phyloP scores from a whole-genome alignment of 192 early-diverging fungal genomes.

The Helicostylum pulchrum region DNA sequence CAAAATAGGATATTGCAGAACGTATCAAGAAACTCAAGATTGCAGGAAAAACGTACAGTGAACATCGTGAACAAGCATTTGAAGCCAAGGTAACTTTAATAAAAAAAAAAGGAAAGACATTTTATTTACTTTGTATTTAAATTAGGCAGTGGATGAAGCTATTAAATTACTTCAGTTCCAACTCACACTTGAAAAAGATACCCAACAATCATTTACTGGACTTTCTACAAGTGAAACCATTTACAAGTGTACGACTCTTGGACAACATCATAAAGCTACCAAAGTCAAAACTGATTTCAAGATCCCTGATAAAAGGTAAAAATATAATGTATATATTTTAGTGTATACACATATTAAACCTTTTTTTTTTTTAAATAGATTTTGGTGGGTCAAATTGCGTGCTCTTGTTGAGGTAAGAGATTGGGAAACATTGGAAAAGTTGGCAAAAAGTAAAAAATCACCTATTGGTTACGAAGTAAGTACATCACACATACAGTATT shows the following conservation, averaged over 20 bases:
- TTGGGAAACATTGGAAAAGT: conserved; percentile 84
- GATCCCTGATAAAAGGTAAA: conserved; percentile 76
- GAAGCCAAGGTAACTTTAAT: conserved; percentile 78
- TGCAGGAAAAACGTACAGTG: conserved; percentile 67
- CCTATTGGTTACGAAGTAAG: conserved; percentile 72
- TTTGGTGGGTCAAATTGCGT: conserved; percentile 87
- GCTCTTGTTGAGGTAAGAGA: conserved; percentile 77
- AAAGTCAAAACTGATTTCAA: conserved; percentile 85
- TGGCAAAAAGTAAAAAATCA: conserved; percentile 71
- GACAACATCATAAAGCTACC: conserved; percentile 65
- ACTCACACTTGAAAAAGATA: conserved; percentile 70
- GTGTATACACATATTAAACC: background rate
- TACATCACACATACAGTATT: background rate
- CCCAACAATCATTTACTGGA: conserved; percentile 61
- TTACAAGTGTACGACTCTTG: conserved; percentile 69
- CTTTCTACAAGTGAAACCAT: conserved; percentile 84
- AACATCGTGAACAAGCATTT: conserved; percentile 65
- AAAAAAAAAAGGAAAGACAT: conserved; percentile 65
- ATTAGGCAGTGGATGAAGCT: conserved; percentile 75
- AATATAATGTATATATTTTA: conserved; percentile 2
- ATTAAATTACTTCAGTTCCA: conserved; percentile 76
- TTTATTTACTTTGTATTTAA: no score
- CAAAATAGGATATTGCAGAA: conserved; percentile 46
- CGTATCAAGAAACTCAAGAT: conserved; percentile 70
- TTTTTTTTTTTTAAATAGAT: conserved; percentile 45